phyloP scores from a whole-genome alignment of 495 filamentous ascomycete genomes.

The Neurospora sp. region DNA sequence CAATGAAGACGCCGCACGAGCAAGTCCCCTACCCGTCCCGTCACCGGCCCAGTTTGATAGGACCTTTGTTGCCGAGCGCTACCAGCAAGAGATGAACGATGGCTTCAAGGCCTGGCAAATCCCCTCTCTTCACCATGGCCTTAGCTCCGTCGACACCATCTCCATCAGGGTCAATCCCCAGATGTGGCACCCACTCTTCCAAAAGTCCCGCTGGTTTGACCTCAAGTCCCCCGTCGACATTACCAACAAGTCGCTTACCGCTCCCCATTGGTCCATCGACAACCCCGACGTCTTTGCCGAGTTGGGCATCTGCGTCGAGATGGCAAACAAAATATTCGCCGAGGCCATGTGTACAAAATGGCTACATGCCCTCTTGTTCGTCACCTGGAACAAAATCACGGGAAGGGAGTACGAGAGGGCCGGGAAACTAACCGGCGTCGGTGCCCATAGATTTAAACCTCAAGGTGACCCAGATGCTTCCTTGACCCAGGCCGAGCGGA shows the following conservation, averaged over 20 bases:
- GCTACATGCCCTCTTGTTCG: background rate
- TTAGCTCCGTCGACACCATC: background rate
- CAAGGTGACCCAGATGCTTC: background rate
- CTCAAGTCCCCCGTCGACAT: background rate
- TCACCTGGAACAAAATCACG: background rate
- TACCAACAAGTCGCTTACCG: background rate
- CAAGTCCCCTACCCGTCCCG: background rate
- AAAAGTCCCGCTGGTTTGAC: background rate
- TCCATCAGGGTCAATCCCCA: background rate
- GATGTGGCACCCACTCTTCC: background rate
- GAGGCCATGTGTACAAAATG: background rate
- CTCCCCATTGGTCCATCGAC: background rate
- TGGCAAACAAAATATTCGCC: background rate
- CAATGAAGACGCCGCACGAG: background rate
- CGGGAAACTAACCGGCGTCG: background rate
- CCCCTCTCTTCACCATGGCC: background rate
- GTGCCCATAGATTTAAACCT: background rate
- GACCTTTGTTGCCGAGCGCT: background rate
- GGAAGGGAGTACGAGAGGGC: background rate
- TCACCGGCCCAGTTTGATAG: background rate
- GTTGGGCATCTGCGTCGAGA: background rate
- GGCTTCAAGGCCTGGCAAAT: background rate
- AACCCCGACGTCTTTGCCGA: background rate
- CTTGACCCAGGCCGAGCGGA: background rate
- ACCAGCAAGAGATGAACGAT: background rate